Conservation (phyloP, 139 green algal genomes). For the Coccomyxa sp. region DNA sequence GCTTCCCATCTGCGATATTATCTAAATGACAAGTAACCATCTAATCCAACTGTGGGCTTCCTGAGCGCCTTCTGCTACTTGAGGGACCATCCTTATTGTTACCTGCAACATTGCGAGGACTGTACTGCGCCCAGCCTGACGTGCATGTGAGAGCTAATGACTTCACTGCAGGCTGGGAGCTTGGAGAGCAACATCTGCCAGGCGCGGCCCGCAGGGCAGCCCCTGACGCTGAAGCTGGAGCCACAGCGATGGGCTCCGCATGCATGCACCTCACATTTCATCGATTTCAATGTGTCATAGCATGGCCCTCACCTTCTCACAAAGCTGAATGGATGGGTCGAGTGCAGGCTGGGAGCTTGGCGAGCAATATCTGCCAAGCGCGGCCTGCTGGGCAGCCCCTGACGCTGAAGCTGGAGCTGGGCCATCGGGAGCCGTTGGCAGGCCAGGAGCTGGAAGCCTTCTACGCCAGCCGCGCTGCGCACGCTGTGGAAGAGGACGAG, state of each 20-base stretch:
- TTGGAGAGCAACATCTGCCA: slow-evolving; percentile 23
- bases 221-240: slow-evolving; percentile 40
- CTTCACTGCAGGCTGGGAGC: slow-evolving; percentile 20
- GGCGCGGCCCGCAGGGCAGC: neutral
- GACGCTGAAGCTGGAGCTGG: slow-evolving; percentile 46
- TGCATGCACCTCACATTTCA: too few species aligned
- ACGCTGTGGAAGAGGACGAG: neutral
- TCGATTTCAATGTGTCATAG: too few species aligned
- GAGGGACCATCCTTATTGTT: neutral
- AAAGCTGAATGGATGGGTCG: too few species aligned
- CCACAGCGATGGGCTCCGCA: slow-evolving; percentile 55
- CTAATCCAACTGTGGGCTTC: neutral
- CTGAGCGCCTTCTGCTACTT: neutral
- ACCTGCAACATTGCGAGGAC: neutral
- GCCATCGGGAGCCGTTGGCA: slow-evolving; percentile 59
- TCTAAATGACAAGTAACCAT: neutral
- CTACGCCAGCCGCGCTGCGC: neutral
- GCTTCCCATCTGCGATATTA: neutral
- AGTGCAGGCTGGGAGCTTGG: slow-evolving; percentile 30
- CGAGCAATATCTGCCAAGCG: slow-evolving; percentile 11
- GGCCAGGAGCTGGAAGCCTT: slow-evolving; percentile 72
- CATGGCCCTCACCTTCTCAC: too few species aligned
- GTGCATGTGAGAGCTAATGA: too few species aligned
- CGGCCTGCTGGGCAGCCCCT: neutral
- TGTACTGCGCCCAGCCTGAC: too few species aligned